Conservation (phyloP, 2,329 filamentous ascomycete genomes). For the Madurella fahalii region DNA sequence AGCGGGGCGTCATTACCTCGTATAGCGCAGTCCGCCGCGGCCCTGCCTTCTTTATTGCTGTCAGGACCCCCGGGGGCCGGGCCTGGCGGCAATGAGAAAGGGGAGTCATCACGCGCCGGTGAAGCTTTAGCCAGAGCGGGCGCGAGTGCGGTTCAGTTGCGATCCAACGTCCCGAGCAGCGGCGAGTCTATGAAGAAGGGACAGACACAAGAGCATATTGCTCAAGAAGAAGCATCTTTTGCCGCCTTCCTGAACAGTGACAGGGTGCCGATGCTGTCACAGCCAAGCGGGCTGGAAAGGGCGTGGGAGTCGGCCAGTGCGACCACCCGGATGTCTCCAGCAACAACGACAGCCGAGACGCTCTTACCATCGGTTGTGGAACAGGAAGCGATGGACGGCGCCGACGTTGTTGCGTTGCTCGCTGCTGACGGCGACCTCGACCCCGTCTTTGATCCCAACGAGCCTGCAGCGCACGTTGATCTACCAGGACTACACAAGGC, state of each 20-base stretch:
- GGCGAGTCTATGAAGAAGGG: constrained; percentile 28
- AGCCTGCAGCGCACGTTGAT: constrained; percentile 29
- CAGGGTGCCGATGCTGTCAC: constrained; percentile 20
- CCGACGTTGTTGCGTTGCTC: constrained; percentile 39
- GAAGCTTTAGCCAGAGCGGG: constrained; percentile 15
- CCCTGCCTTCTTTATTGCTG: constrained; percentile 25
- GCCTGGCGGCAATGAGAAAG: constrained; percentile 21
- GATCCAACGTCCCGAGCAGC: constrained; percentile 9
- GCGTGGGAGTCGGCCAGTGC: constrained; percentile 16
- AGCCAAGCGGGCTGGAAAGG: constrained; percentile 17
- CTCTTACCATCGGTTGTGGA: constrained; percentile 28
- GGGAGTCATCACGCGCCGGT: constrained; percentile 21
- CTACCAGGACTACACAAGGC: constrained; percentile 34
- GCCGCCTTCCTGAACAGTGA: constrained; percentile 34
- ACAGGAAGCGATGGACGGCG: constrained; percentile 36
- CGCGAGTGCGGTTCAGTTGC: constrained; percentile 24
- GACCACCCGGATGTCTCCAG: neutral
- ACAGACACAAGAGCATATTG: constrained; percentile 28
- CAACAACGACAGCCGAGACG: neutral
- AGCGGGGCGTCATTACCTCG: constrained; percentile 18
- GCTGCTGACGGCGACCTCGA: constrained; percentile 26
- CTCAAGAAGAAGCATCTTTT: constrained; percentile 34
- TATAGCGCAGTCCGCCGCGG: constrained; percentile 29
- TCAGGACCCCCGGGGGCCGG: constrained; percentile 18
- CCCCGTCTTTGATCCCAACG: constrained; percentile 25